Conservation (phyloP, 1,284 basidiomycete genomes). For the Vanrija sp. region DNA sequence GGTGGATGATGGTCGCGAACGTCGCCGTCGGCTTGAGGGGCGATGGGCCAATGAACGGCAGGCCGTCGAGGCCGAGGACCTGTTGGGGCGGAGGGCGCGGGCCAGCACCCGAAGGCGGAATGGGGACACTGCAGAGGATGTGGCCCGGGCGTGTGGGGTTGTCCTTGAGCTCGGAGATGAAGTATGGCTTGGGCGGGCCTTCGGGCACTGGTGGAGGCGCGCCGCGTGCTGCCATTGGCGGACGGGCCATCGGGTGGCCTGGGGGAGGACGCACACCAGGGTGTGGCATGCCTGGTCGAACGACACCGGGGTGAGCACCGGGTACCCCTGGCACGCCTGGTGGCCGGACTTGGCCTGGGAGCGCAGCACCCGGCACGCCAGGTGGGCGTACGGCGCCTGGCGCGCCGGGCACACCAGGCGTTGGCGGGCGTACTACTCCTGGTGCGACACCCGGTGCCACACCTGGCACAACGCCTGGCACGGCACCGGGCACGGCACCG, state of each 20-base stretch:
- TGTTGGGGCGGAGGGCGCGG: slow-evolving; percentile 43
- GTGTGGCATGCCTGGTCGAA: slow-evolving; percentile 6
- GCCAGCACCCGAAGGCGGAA: slow-evolving; percentile 45
- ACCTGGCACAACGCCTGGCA: background rate
- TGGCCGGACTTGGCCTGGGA: background rate
- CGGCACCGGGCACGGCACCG: background rate
- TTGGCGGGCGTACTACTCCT: background rate
- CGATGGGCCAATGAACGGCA: slow-evolving; percentile 46
- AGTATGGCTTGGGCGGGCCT: slow-evolving; percentile 35
- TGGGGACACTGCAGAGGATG: slow-evolving; percentile 45
- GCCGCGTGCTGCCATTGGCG: slow-evolving; percentile 2
- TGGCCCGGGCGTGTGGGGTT: slow-evolving; percentile 42
- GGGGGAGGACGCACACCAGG: background rate
- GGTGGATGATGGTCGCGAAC: slow-evolving; percentile 49
- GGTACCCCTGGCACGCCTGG: background rate
- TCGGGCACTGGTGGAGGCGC: slow-evolving; percentile 14
- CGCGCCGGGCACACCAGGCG: background rate
- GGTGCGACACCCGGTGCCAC: background rate
- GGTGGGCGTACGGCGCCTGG: background rate
- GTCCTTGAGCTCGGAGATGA: slow-evolving; percentile 42
- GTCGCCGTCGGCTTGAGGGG: slow-evolving; percentile 48
- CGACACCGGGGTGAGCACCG: background rate
- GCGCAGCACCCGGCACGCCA: background rate
- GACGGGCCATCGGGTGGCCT: slow-evolving; percentile 6
- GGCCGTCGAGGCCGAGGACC: slow-evolving; percentile 45